These are phyloP conservation scores for Nigrospora oryzae DNA, from an alignment of 2,329 filamentous ascomycete genomes.

Conservation along the genomic window DNA sequence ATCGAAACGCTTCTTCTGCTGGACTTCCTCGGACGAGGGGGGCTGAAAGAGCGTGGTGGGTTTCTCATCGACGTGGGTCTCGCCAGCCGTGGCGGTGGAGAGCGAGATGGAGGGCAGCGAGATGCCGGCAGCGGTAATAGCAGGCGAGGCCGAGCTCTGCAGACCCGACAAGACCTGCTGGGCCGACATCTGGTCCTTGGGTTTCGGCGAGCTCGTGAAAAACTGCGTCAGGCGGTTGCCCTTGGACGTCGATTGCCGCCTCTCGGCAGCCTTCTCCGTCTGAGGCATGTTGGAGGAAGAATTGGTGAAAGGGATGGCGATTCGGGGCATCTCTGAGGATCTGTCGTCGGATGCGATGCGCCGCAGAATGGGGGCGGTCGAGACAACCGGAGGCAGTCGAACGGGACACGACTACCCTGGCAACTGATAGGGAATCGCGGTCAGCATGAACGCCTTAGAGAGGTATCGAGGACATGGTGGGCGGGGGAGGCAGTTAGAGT, in stretches of 20 bases:
- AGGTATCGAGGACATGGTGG: background rate
- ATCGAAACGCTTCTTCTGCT: constrained; percentile 67
- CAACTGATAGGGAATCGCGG: too few species aligned
- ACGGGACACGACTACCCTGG: too few species aligned
- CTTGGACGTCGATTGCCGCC: constrained; percentile 56
- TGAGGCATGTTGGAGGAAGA: constrained; percentile 34
- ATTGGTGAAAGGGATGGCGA: constrained; percentile 47
- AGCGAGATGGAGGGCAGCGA: constrained; percentile 87
- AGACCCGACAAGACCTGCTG: constrained; percentile 61
- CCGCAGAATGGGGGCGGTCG: background rate
- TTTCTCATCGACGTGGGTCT: constrained; percentile 63
- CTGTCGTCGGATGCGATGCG: background rate
- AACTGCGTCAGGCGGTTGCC: constrained; percentile 72
- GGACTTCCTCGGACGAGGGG: constrained; percentile 73
- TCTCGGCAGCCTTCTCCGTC: constrained; percentile 42
- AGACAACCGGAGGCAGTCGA: too few species aligned
- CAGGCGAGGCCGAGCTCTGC: constrained; percentile 49
- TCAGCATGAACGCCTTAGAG: background rate
- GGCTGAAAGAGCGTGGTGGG: constrained; percentile 79
- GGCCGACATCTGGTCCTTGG: constrained; percentile 56
- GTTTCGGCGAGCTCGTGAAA: constrained; percentile 74
- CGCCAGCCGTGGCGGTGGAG: constrained; percentile 72
- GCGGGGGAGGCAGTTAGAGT: background rate
- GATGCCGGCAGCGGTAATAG: constrained; percentile 63
- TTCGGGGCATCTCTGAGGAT: constrained; percentile 41